These are phyloP conservation scores for Endoconidiophora polonica DNA, from an alignment of 2,329 filamentous ascomycete genomes.

Conservation along the genomic window DNA sequence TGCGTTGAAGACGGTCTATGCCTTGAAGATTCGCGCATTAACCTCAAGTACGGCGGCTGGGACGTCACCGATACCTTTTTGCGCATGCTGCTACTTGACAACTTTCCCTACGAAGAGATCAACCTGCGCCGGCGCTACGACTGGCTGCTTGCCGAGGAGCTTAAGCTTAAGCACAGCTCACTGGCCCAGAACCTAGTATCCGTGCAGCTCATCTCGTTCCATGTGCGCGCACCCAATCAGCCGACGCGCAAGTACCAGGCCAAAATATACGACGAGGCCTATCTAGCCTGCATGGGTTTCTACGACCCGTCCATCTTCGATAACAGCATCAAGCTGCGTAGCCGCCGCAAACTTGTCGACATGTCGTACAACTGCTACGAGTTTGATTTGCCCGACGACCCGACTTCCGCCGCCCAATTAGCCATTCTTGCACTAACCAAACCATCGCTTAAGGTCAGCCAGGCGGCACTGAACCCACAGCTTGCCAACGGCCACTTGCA, in stretches of 20 bases:
- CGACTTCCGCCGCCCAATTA: slow-evolving; percentile 67
- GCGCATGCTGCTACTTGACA: slow-evolving; percentile 95
- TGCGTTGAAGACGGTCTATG: slow-evolving; percentile 95
- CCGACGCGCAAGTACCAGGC: slow-evolving; percentile 87
- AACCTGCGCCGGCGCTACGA: slow-evolving; percentile 83
- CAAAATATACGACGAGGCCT: slow-evolving; percentile 93
- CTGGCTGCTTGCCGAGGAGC: slow-evolving; percentile 81
- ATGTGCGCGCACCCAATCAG: slow-evolving; percentile 73
- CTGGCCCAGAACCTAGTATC: slow-evolving; percentile 81
- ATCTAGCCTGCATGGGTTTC: slow-evolving; percentile 87
- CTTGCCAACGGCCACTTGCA: slow-evolving; percentile 16
- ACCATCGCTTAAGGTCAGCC: slow-evolving; percentile 34
- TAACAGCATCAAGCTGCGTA: slow-evolving; percentile 59
- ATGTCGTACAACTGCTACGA: slow-evolving; percentile 92
- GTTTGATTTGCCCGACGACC: slow-evolving; percentile 71
- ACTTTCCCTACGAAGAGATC: slow-evolving; percentile 90
- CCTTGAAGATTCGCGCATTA: slow-evolving; percentile 85
- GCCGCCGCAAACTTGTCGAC: slow-evolving; percentile 65
- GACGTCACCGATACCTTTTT: slow-evolving; percentile 91
- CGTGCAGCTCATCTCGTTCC: slow-evolving; percentile 77
- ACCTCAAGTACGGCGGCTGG: slow-evolving; percentile 81
- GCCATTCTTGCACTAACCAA: slow-evolving; percentile 44
- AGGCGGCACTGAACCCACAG: slow-evolving; percentile 28
- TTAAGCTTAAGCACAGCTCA: slow-evolving; percentile 86
- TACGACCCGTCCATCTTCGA: slow-evolving; percentile 83